Percentiles rank a stretch among this genome's conserved stretches.
These are phyloP conservation scores for Eutrema heterophyllum DNA, from an alignment of 345 rosid genomes.

Conservation along the genomic window DNA sequence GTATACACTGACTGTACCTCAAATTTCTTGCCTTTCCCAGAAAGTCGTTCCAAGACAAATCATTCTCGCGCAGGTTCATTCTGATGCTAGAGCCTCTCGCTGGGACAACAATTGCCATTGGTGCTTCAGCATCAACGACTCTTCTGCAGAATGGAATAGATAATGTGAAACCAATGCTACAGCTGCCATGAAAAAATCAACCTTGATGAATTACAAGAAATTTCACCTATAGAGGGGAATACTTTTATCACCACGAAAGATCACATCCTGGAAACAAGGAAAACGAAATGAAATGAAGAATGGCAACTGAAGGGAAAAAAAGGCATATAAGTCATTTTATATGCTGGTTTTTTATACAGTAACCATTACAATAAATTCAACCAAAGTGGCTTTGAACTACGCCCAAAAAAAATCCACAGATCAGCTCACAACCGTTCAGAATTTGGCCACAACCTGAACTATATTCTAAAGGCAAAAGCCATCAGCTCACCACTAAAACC, in stretches of 20 bases:
- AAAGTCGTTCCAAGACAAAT: slow-evolving; percentile 78
- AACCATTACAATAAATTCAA: neutral
- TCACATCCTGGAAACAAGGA: slow-evolving; percentile 54
- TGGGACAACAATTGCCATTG: slow-evolving; percentile 73
- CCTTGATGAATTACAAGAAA: slow-evolving; percentile 18
- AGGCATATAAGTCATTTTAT: neutral
- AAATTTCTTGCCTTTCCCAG: slow-evolving; percentile 44
- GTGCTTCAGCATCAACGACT: slow-evolving; percentile 84
- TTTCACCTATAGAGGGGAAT: slow-evolving; percentile 86
- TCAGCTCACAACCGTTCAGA: neutral
- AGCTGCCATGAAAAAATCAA: neutral
- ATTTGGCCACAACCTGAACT: slow-evolving; percentile 2
- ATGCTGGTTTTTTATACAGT: neutral
- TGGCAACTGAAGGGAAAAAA: neutral
- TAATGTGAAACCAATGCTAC: slow-evolving; percentile 28
- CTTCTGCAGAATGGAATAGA: slow-evolving; percentile 60
- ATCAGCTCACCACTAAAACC: neutral
- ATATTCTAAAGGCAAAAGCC: neutral
- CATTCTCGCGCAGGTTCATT: slow-evolving; percentile 64
- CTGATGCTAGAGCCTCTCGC: slow-evolving; percentile 43
- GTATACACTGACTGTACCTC: slow-evolving; percentile 41
- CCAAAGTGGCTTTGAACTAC: neutral
- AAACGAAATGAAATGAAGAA: slow-evolving; percentile 1
- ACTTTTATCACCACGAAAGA: slow-evolving; percentile 80
- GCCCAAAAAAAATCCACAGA: neutral